Base-by-base conservation (phyloP, 768 basidiomycete species). In the Macrolepiota fuliginosa region DNA sequence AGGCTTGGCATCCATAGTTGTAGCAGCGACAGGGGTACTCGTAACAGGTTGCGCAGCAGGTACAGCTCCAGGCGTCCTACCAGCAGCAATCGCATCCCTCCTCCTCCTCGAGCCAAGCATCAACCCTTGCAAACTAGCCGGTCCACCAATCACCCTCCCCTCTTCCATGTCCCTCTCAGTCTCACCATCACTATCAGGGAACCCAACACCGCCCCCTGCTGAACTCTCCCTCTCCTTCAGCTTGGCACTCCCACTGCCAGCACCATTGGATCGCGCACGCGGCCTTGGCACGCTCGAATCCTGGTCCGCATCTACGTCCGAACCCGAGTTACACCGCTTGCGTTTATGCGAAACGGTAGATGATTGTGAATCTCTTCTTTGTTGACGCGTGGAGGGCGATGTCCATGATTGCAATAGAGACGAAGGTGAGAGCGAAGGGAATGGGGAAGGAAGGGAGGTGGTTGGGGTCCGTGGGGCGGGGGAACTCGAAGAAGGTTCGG, bases 281-380 rank as follows among this genome's bases (percentile, higher is more conserved):
- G 24, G 22, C 40, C 15, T 42, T 40, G 25, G n/a, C 11, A 25
- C 42, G 22, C 2, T 12, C 7, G 7, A 19, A 19, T 42, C 24
- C 29, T 37, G 39, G 13, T 53, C 37, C 11, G 22, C 6, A n/a
- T 59, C 58, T 22, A 42, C 51, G 45, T 61, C 59, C 40, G 59
- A 54, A 7, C 52, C 59, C 22, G 59, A 61, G 36, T 61, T 53
- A 61, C 59, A 61, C n/a, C 59, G 59, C n/a, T 61, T 61, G 13
- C 59, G 59, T 47, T 61, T 61, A 36, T 61, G 51, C 12, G 51
- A 42, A 24, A 32, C 11, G 9, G 40, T 45, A 11, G 59, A 54
- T 35, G 51, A 46, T 22, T 46, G 27, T 13, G 52, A 54, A 9
- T 46, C 52, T 12, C 52, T 61, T 27, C 52, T 19, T 39, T 25